phyloP scores from a whole-genome alignment of 129 eudicot species.

The Helianthus annuus region HanXRQr2.0-SUNRISE NC_035445.2:95181385-95181884 shows the following conservation, averaged over 20 bases:
- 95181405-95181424: background rate
- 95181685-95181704: conserved; percentile 25
- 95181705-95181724: background rate
- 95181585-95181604: conserved; percentile 92
- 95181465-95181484: background rate
- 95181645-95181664: conserved; percentile 99
- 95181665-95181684: conserved; percentile 99
- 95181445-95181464: background rate
- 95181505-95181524: conserved; percentile 77
- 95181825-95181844: conserved; percentile 92
- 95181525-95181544: conserved; percentile 94
- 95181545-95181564: conserved; percentile 94
- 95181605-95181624: conserved; percentile 99
- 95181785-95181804: conserved; percentile 95
- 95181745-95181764: background rate
- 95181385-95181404: too few relatives aligned
- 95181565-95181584: conserved; percentile 98
- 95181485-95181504: conserved; percentile 64
- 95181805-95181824: conserved; percentile 95
- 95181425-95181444: background rate
- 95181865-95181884: conserved; percentile 47
- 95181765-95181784: conserved; percentile 82
- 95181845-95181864: conserved; percentile 99
- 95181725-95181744: background rate
- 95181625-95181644: conserved; percentile 92